These are phyloP conservation scores for Pleurotus pulmonarius DNA, from an alignment of 768 basidiomycete species.

Conservation along the genomic window DNA sequence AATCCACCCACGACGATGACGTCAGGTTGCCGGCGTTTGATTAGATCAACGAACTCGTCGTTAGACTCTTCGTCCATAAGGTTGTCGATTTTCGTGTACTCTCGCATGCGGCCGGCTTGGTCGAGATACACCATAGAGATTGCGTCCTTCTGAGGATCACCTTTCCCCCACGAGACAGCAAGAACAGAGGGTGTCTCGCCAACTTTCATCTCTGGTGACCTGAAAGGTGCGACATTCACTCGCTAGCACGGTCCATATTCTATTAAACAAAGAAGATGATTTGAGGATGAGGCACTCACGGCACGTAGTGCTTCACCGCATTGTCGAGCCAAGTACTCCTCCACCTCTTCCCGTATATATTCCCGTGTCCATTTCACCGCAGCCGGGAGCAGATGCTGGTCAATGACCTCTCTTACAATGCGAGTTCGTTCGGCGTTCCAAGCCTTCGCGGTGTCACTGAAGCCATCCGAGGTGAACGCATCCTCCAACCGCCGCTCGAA, in stretches of 20 bases:
- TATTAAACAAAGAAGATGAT: constrained; percentile 4
- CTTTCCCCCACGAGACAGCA: constrained; percentile 92
- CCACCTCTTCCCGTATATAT: constrained; percentile 84
- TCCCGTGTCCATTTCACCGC: constrained; percentile 89
- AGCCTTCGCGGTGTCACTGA: constrained; percentile 77
- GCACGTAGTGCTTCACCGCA: constrained; percentile 67
- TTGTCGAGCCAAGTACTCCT: constrained; percentile 71
- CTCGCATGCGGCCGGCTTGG: constrained; percentile 85
- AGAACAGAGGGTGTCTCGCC: constrained; percentile 79
- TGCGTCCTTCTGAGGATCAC: constrained; percentile 88
- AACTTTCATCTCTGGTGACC: constrained; percentile 53
- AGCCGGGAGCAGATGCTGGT: constrained; percentile 78
- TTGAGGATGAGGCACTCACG: constrained; percentile 39
- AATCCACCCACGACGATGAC: constrained; percentile 90
- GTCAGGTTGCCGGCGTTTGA: constrained; percentile 80
- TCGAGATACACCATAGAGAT: constrained; percentile 85
- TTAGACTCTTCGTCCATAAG: constrained; percentile 65
- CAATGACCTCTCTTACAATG: constrained; percentile 74
- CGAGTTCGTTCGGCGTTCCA: constrained; percentile 89
- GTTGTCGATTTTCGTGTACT: constrained; percentile 86
- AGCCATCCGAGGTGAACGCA: constrained; percentile 81
- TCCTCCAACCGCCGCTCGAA: constrained; percentile 76
- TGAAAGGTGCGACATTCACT: constrained; percentile 77
- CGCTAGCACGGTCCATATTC: constrained; percentile 45
- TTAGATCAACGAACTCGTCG: constrained; percentile 77